Conservation (phyloP, 495 filamentous ascomycete genomes). For the Trichocladium antarcticum region DNA sequence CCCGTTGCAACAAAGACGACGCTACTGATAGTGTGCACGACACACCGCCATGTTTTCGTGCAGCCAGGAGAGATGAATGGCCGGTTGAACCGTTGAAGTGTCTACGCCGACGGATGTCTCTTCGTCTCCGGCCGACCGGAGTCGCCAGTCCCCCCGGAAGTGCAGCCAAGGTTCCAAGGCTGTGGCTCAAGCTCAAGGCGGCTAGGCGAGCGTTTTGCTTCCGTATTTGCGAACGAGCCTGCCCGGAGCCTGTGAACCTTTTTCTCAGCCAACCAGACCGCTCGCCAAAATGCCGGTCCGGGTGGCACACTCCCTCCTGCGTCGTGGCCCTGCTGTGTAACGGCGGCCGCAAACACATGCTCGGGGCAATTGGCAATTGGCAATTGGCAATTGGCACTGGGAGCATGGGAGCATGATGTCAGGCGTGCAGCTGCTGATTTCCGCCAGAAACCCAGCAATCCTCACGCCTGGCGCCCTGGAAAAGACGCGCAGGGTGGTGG, state of each 20-base stretch:
- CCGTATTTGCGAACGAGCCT: not conserved
- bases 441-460: not conserved
- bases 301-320: not conserved
- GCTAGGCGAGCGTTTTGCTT: too few species aligned
- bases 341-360: not conserved
- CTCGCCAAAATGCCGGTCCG: not conserved
- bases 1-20: too few species aligned
- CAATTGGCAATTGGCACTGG: not conserved
- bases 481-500: not conserved
- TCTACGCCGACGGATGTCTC: too few species aligned
- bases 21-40: too few species aligned
- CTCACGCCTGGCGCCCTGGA: too few species aligned
- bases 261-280: not conserved
- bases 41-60: too few species aligned
- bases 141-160: too few species aligned
- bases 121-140: too few species aligned
- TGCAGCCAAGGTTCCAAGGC: too few species aligned
- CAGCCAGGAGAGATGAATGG: too few species aligned
- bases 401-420: not conserved
- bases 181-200: too few species aligned
- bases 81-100: too few species aligned
- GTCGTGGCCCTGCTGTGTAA: not conserved
- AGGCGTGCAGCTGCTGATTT: not conserved
- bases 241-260: not conserved
- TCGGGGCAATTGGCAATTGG: not conserved